Evolutionary conservation across 331 rosid species (phyloP).

Genomic region (Saraca asoca): DNA sequence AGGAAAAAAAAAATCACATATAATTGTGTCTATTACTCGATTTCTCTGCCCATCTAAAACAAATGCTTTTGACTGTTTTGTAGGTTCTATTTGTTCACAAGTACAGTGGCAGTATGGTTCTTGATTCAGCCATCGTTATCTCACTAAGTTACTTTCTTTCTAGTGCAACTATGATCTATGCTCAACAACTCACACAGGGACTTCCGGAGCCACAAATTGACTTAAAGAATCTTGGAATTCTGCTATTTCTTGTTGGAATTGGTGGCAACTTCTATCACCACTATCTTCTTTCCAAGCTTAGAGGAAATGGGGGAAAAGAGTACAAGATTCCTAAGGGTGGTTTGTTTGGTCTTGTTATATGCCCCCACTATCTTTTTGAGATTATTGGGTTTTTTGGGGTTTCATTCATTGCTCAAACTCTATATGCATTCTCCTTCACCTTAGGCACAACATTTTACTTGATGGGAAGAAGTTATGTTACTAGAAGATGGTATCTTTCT

Average conservation of each 20-base stretch:
- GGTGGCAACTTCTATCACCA: slow-evolving; percentile 84
- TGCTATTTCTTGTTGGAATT: slow-evolving; percentile 58
- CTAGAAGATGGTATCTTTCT: slow-evolving; percentile 69
- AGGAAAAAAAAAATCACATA: too few species aligned
- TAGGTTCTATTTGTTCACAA: slow-evolving; percentile 81
- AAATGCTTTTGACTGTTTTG: not conserved
- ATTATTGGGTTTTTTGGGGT: slow-evolving; percentile 55
- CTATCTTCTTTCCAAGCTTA: slow-evolving; percentile 51
- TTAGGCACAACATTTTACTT: slow-evolving; percentile 57
- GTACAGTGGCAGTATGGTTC: slow-evolving; percentile 60
- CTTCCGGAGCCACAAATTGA: slow-evolving; percentile 57
- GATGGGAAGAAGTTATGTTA: slow-evolving; percentile 70
- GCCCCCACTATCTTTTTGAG: slow-evolving; percentile 88
- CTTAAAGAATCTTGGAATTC: slow-evolving; percentile 50
- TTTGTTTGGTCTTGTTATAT: slow-evolving; percentile 51
- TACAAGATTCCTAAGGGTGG: slow-evolving; percentile 70
- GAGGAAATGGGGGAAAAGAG: slow-evolving; percentile 44
- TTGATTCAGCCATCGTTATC: slow-evolving; percentile 51
- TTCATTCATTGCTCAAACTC: slow-evolving; percentile 62
- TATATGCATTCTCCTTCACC: slow-evolving; percentile 49
- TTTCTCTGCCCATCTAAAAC: too few species aligned
- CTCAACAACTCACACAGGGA: slow-evolving; percentile 57
- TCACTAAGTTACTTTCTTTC: slow-evolving; percentile 55
- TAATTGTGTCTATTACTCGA: too few species aligned
- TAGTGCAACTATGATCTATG: slow-evolving; percentile 50